phyloP scores from a whole-genome alignment of 495 filamentous ascomycete species.

The Pyrenopolyporus hunteri region DNA sequence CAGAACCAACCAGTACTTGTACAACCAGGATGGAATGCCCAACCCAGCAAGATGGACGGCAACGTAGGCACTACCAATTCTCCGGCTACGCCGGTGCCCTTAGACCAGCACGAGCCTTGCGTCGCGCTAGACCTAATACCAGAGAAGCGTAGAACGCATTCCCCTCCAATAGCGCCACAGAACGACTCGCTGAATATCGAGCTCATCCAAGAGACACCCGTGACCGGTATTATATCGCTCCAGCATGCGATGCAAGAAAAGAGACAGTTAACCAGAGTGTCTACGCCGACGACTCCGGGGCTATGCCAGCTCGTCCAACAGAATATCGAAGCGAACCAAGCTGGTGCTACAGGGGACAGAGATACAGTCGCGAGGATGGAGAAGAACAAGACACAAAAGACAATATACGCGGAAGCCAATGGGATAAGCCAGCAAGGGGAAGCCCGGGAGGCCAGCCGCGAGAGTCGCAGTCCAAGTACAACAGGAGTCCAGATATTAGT shows the following conservation, averaged over 20 bases:
- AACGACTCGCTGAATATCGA: conserved; percentile 46
- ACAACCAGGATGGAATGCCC: conserved; percentile 1
- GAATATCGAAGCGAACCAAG: conserved; percentile 6
- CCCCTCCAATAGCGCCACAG: conserved; percentile 44
- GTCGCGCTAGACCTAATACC: conserved; percentile 10
- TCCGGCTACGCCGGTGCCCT: conserved; percentile 11
- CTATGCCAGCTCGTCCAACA: conserved; percentile 17
- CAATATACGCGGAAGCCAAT: not conserved
- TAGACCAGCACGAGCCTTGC: conserved; percentile 20
- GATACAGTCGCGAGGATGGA: conserved; percentile 1
- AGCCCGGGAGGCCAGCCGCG: conserved; percentile 3
- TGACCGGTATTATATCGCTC: conserved; percentile 33
- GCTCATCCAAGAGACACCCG: conserved; percentile 35
- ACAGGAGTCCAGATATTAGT: not conserved
- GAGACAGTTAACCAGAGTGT: conserved; percentile 30
- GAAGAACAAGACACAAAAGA: not conserved
- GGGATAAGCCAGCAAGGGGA: not conserved
- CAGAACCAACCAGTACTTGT: conserved; percentile 25
- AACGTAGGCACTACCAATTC: conserved; percentile 1
- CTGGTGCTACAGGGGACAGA: not conserved
- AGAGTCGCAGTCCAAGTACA: not conserved
- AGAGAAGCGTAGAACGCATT: conserved; percentile 39
- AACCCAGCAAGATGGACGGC: conserved; percentile 10
- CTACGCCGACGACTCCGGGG: conserved; percentile 17
- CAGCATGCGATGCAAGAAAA: conserved; percentile 14